Conservation (phyloP, 257 asterid species). For the Fraxinus pennsylvanica region DNA sequence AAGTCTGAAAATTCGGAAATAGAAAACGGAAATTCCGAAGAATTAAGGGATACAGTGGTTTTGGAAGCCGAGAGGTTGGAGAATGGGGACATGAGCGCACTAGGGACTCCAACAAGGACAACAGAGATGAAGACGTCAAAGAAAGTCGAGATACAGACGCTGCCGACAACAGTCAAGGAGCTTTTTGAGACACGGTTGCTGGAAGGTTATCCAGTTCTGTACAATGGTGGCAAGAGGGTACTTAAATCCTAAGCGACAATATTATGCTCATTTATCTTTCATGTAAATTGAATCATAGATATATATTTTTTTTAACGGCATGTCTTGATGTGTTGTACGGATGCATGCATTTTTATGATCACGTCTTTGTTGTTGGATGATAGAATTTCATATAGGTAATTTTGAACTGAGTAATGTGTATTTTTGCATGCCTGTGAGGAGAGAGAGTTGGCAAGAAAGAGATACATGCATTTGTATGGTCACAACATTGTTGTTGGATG, state of each 20-base stretch:
- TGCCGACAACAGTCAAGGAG: slow-evolving; percentile 84
- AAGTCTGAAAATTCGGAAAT: slow-evolving; percentile 36
- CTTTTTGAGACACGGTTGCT: slow-evolving; percentile 87
- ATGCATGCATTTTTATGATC: neutral
- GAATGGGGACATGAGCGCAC: slow-evolving; percentile 30
- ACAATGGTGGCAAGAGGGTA: slow-evolving; percentile 97
- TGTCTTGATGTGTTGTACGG: neutral
- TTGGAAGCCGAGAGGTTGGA: slow-evolving; percentile 49
- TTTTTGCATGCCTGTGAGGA: neutral
- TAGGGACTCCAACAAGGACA: slow-evolving; percentile 47
- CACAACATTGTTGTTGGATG: neutral
- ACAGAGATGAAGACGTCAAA: slow-evolving; percentile 68
- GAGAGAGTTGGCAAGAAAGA: neutral
- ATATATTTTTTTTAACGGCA: neutral
- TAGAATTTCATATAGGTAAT: neutral
- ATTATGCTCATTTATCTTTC: neutral
- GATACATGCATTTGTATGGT: neutral
- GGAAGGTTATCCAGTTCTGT: slow-evolving; percentile 96
- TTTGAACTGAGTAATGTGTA: neutral
- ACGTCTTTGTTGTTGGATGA: neutral
- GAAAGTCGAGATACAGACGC: slow-evolving; percentile 53
- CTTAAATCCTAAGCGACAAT: neutral
- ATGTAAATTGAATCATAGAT: neutral
- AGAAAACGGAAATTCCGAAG: slow-evolving; percentile 35
- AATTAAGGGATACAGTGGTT: slow-evolving; percentile 48